phyloP scores from a whole-genome alignment of 345 rosid genomes.

The Lepidium didymum region DNA sequence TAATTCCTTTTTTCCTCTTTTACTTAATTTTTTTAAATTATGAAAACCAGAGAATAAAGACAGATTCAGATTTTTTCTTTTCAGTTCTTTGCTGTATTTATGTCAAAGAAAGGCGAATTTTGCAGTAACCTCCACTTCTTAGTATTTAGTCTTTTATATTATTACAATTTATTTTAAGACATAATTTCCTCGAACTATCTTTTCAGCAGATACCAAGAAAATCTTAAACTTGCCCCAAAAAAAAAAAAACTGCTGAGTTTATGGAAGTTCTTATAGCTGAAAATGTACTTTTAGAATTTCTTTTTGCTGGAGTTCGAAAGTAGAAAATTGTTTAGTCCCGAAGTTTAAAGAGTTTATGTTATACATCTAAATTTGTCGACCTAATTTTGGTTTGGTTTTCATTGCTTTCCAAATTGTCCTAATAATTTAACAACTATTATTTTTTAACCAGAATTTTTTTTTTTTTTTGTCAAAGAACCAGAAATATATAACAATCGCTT shows the following conservation, averaged over 20 bases:
- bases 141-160: not conserved
- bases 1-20: not conserved
- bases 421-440: not conserved
- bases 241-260: too few species aligned
- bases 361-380: too few species aligned
- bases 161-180: not conserved
- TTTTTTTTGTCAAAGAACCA: too few species aligned
- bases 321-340: too few species aligned
- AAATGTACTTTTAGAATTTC: too few species aligned
- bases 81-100: too few species aligned
- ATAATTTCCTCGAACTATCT: not conserved
- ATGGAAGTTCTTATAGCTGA: too few species aligned
- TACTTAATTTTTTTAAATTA: not conserved
- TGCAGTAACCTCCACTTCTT: not conserved
- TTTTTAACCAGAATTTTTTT: not conserved
- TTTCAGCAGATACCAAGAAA: not conserved
- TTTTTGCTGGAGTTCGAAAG: too few species aligned
- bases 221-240: not conserved
- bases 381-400: not conserved
- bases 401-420: not conserved
- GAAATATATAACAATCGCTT: not conserved
- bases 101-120: not conserved
- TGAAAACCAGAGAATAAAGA: not conserved
- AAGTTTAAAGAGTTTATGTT: too few species aligned
- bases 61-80: not conserved